Conservation (phyloP, 805 yeast genomes). For the Wickerhamiella alocasiicola region DNA sequence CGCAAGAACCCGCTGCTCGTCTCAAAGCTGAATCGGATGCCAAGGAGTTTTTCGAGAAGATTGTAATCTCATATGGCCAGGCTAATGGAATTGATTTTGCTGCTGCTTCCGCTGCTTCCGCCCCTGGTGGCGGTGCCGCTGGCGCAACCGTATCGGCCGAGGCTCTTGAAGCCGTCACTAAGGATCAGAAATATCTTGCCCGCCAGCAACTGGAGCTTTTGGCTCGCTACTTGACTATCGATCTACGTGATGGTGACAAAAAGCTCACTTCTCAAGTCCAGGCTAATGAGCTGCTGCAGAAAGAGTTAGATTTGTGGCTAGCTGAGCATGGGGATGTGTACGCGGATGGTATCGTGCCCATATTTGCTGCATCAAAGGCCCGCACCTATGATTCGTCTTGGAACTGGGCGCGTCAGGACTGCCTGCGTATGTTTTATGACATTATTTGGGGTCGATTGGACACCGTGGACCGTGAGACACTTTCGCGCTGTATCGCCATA, state of each 20-base stretch:
- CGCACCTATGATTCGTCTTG: slow-evolving; percentile 95
- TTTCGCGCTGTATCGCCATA: slow-evolving; percentile 88
- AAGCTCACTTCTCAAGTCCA: slow-evolving; percentile 71
- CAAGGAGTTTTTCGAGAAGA: slow-evolving; percentile 69
- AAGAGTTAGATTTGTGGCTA: slow-evolving; percentile 84
- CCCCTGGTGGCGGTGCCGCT: slow-evolving; percentile 39
- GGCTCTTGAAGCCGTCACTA: slow-evolving; percentile 72
- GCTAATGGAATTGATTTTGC: slow-evolving; percentile 64
- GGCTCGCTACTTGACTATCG: slow-evolving; percentile 90
- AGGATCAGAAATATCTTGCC: slow-evolving; percentile 58
- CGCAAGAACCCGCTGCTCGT: slow-evolving; percentile 85
- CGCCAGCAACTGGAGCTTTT: slow-evolving; percentile 78
- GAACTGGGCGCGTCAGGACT: slow-evolving; percentile 99
- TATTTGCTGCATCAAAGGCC: slow-evolving; percentile 84
- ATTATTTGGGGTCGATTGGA: slow-evolving; percentile 88
- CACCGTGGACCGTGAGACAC: slow-evolving; percentile 89
- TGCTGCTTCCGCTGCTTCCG: slow-evolving; percentile 45
- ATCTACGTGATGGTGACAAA: slow-evolving; percentile 83
- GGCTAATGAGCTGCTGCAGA: slow-evolving; percentile 70
- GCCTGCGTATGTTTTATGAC: slow-evolving; percentile 84
- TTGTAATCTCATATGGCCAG: slow-evolving; percentile 77
- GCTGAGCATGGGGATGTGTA: slow-evolving; percentile 89
- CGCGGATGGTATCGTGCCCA: slow-evolving; percentile 81
- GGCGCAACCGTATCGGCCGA: slow-evolving; percentile 91
- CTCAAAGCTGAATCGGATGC: slow-evolving; percentile 80